Conservation (phyloP, 306 rosid genomes). For the Glycine tomentella region DNA sequence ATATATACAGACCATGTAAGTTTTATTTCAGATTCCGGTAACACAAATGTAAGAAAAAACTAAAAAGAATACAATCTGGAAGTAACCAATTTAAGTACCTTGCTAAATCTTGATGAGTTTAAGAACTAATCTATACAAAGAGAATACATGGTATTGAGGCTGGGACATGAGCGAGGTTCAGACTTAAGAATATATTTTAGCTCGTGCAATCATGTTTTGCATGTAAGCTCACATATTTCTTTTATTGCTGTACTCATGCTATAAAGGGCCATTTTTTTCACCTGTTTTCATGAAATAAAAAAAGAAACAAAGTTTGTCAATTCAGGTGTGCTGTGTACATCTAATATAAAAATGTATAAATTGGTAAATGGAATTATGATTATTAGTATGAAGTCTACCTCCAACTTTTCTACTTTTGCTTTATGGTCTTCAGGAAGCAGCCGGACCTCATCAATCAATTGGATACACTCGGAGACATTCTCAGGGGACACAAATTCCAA, state of each 20-base stretch:
- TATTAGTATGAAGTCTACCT: constrained; percentile 59
- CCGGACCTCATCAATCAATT: constrained; percentile 72
- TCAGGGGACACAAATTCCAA: constrained; percentile 91
- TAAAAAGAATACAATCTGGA: not conserved
- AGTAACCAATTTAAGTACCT: constrained; percentile 31
- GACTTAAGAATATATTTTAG: not conserved
- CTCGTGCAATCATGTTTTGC: constrained; percentile 60
- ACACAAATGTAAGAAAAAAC: constrained; percentile 14
- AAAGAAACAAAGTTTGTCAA: constrained; percentile 26
- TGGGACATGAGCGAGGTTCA: not conserved
- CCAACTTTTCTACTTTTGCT: constrained; percentile 80
- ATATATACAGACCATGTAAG: constrained; percentile 5
- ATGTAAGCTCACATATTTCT: constrained; percentile 84
- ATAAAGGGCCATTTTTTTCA: constrained; percentile 81
- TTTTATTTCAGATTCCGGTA: constrained; percentile 37
- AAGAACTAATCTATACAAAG: constrained; percentile 44
- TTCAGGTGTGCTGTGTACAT: not conserved
- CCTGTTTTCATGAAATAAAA: constrained; percentile 60
- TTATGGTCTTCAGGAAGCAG: constrained; percentile 77
- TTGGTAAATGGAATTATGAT: not conserved
- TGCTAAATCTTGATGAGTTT: constrained; percentile 38
- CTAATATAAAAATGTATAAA: constrained; percentile 23
- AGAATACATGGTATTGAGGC: constrained; percentile 29
- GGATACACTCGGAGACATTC: constrained; percentile 75
- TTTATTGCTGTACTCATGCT: constrained; percentile 78